A percentile compares a stretch with the other conserved stretches of the same genome.
phyloP scores from a whole-genome alignment of 2,329 filamentous ascomycete genomes.

The Aspergillus uvarum region DNA sequence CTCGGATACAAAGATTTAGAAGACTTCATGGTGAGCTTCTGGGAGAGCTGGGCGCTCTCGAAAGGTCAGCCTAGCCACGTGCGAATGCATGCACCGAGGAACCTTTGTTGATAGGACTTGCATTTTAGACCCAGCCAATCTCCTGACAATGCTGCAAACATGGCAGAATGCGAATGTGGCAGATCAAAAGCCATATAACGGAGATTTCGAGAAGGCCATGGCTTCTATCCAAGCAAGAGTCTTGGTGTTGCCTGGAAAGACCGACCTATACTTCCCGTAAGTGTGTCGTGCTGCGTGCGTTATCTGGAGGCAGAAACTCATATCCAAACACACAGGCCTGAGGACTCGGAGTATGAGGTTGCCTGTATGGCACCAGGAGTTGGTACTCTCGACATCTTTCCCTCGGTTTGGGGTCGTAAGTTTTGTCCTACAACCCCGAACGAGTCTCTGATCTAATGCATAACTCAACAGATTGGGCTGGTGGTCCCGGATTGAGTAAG shows the following conservation, averaged over 20 bases:
- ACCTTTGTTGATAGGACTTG: background rate
- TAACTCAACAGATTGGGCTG: constrained; percentile 54
- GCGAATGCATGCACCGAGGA: background rate
- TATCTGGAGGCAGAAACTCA: constrained; percentile 7
- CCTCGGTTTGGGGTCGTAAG: constrained; percentile 65
- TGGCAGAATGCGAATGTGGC: constrained; percentile 76
- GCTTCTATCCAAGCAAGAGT: constrained; percentile 69
- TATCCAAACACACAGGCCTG: constrained; percentile 53
- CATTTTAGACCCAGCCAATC: constrained; percentile 65
- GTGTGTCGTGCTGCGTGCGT: constrained; percentile 20
- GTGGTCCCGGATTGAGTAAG: constrained; percentile 68
- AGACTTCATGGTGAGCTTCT: constrained; percentile 72
- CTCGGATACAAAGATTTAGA: constrained; percentile 69
- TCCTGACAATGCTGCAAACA: constrained; percentile 72
- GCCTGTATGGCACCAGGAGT: constrained; percentile 59
- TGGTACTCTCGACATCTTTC: constrained; percentile 55
- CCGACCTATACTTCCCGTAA: constrained; percentile 76
- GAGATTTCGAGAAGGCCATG: constrained; percentile 65
- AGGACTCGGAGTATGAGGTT: constrained; percentile 76
- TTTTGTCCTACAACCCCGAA: constrained; percentile 11
- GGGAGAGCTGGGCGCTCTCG: constrained; percentile 70
- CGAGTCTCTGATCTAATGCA: constrained; percentile 14
- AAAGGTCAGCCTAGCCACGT: constrained; percentile 50
- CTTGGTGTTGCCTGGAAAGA: constrained; percentile 68
- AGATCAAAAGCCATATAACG: constrained; percentile 66